These are phyloP conservation scores for Saccharomycopsis lassenensis DNA, from an alignment of 805 yeast genomes.

Conservation along the genomic window DNA sequence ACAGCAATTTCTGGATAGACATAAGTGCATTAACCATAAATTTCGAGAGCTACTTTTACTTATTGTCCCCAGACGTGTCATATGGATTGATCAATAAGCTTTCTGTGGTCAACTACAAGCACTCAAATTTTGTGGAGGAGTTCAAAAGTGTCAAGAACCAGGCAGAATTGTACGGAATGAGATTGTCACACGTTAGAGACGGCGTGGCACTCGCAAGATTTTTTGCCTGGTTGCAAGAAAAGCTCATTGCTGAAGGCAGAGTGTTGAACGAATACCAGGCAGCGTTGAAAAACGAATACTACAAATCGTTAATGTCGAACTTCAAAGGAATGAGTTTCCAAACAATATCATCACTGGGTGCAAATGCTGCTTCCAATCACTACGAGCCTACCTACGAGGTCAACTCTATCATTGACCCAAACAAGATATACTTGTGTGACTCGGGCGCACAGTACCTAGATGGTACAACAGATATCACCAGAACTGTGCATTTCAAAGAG, in stretches of 20 bases:
- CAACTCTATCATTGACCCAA: conserved; percentile 36
- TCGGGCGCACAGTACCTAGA: conserved; percentile 53
- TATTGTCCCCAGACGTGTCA: conserved; percentile 47
- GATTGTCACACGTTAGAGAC: conserved; percentile 44
- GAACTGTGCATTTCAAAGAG: conserved; percentile 43
- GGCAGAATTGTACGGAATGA: conserved; percentile 40
- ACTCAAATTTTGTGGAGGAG: conserved; percentile 27
- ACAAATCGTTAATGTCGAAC: conserved; percentile 32
- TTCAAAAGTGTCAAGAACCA: conserved; percentile 43
- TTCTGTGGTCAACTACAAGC: conserved; percentile 10
- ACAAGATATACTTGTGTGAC: conserved; percentile 43
- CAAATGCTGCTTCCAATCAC: conserved; percentile 71
- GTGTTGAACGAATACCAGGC: conserved; percentile 43
- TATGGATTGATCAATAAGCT: conserved; percentile 54
- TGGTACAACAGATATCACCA: conserved; percentile 56
- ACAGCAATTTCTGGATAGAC: conserved; percentile 50
- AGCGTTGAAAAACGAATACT: conserved; percentile 33
- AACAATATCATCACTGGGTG: conserved; percentile 65
- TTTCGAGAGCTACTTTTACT: conserved; percentile 26
- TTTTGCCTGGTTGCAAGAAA: conserved; percentile 49
- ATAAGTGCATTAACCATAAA: conserved; percentile 28
- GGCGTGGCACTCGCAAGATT: conserved; percentile 43
- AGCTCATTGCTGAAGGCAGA: conserved; percentile 29
- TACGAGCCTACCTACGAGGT: conserved; percentile 43
- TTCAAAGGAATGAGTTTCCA: conserved; percentile 60